Conservation (phyloP, 805 yeast genomes). For the Cyberlindnera samutprakarnensis region DNA sequence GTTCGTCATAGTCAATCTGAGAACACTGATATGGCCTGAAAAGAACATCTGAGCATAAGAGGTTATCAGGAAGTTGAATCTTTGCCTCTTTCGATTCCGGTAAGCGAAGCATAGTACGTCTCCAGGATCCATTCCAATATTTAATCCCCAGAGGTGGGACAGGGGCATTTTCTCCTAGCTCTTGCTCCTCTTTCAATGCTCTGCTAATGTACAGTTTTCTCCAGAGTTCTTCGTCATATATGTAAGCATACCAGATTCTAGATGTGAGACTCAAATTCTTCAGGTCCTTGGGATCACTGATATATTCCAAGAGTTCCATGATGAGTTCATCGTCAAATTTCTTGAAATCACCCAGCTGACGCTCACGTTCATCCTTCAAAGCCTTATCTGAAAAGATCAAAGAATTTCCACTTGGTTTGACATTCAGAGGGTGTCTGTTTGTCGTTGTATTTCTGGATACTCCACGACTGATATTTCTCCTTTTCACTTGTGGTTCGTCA, state of each 20-base stretch:
- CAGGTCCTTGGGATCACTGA: conserved; percentile 43
- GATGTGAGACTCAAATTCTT: conserved; percentile 50
- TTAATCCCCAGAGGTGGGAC: conserved; percentile 23
- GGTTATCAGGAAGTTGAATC: conserved; percentile 37
- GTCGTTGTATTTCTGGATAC: conserved; percentile 22
- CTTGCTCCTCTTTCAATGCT: conserved; percentile 9
- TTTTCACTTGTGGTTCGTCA: conserved; percentile 15
- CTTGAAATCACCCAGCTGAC: conserved; percentile 41
- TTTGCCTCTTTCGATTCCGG: conserved; percentile 32
- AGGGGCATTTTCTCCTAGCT: conserved; percentile 9
- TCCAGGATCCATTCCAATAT: conserved; percentile 79
- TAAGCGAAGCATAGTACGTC: conserved; percentile 46
- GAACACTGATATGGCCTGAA: conserved; percentile 82
- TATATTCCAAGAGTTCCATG: conserved; percentile 39
- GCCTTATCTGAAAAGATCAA: conserved; percentile 26
- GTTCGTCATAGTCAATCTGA: conserved; percentile 48
- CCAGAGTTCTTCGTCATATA: conserved; percentile 80
- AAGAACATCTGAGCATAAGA: conserved; percentile 67
- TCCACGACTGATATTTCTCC: conserved; percentile 14
- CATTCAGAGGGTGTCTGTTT: conserved; percentile 60
- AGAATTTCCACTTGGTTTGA: conserved; percentile 70
- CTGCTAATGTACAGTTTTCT: conserved; percentile 42
- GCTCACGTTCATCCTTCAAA: conserved; percentile 7
- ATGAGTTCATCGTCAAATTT: conserved; percentile 58
- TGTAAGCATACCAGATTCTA: conserved; percentile 60